These are phyloP conservation scores for Pichia sp. DNA, from an alignment of 1,139 yeast species.

Conservation along the genomic window DNA sequence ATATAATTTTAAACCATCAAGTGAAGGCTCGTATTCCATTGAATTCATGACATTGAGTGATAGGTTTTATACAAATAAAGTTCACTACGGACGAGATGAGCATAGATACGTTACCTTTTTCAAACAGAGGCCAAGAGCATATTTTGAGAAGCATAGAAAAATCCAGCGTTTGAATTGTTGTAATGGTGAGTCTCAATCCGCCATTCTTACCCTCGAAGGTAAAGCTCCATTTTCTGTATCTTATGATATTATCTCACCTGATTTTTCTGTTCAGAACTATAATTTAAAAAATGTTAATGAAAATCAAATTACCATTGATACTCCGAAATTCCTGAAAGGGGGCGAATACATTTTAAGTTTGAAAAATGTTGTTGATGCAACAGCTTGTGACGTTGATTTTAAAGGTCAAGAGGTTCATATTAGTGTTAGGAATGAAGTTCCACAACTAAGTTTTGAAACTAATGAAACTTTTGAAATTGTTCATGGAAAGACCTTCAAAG, in stretches of 20 bases:
- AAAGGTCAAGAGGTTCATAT: slow-evolving; percentile 50
- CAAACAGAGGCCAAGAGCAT: slow-evolving; percentile 40
- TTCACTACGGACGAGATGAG: slow-evolving; percentile 28
- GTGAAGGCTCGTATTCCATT: slow-evolving; percentile 75
- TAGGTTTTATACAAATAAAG: slow-evolving; percentile 36
- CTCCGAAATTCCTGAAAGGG: slow-evolving; percentile 52
- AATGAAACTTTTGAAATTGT: slow-evolving; percentile 34
- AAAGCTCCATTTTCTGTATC: slow-evolving; percentile 66
- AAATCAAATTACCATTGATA: slow-evolving; percentile 34
- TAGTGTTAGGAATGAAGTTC: slow-evolving; percentile 59
- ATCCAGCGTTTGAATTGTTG: slow-evolving; percentile 29
- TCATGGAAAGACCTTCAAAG: slow-evolving; percentile 49
- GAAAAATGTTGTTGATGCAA: slow-evolving; percentile 59
- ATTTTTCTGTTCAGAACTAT: slow-evolving; percentile 35
- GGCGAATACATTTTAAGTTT: slow-evolving; percentile 62
- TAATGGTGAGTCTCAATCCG: slow-evolving; percentile 30
- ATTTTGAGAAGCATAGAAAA: slow-evolving; percentile 20
- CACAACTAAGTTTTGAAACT: slow-evolving; percentile 29
- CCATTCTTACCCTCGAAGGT: slow-evolving; percentile 62
- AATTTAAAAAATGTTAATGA: slow-evolving; percentile 35
- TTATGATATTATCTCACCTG: slow-evolving; percentile 56
- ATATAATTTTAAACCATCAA: slow-evolving; percentile 65
- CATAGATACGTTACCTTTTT: slow-evolving; percentile 46
- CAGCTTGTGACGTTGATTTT: slow-evolving; percentile 67
- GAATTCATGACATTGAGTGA: slow-evolving; percentile 55